A percentile compares a stretch with the other conserved stretches of the same genome.
Evolutionary conservation across 176 grass and related monocot species (phyloP).

Genomic region (Lolium rigidum): DNA sequence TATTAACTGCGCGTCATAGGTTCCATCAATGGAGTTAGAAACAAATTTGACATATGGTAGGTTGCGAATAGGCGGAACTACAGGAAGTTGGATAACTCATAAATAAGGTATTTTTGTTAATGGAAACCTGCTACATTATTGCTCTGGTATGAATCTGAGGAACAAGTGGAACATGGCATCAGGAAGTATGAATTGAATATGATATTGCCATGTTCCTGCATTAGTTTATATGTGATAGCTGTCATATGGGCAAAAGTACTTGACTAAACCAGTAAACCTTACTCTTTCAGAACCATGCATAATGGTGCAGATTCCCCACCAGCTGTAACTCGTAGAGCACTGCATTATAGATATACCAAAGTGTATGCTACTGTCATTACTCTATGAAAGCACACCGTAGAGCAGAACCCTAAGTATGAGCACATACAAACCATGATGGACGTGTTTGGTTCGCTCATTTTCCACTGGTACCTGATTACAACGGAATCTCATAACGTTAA

Average conservation of each 20-base stretch:
- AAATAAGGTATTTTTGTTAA: constrained; percentile 24
- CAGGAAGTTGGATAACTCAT: constrained; percentile 2
- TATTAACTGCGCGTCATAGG: background rate
- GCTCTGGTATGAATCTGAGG: background rate
- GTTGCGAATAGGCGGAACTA: constrained; percentile 1
- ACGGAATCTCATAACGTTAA: too few relatives aligned
- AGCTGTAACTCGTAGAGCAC: background rate
- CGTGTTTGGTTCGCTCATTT: too few relatives aligned
- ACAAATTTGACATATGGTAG: background rate
- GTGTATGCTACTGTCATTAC: background rate
- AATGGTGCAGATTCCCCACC: background rate
- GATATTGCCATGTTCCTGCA: background rate
- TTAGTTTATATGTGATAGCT: background rate
- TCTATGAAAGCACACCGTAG: background rate
- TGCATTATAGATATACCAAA: background rate
- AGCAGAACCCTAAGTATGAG: background rate
- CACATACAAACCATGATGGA: background rate
- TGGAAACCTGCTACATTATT: background rate
- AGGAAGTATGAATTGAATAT: constrained; percentile 12
- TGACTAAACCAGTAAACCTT: background rate
- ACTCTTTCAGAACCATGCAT: constrained; percentile 22
- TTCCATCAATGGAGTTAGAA: background rate
- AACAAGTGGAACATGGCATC: constrained; percentile 1
- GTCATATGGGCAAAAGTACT: background rate
- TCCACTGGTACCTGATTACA: too few relatives aligned